These are phyloP conservation scores for Pleurotus ostreatus DNA, from an alignment of 768 basidiomycete species.

Conservation along the genomic window DNA sequence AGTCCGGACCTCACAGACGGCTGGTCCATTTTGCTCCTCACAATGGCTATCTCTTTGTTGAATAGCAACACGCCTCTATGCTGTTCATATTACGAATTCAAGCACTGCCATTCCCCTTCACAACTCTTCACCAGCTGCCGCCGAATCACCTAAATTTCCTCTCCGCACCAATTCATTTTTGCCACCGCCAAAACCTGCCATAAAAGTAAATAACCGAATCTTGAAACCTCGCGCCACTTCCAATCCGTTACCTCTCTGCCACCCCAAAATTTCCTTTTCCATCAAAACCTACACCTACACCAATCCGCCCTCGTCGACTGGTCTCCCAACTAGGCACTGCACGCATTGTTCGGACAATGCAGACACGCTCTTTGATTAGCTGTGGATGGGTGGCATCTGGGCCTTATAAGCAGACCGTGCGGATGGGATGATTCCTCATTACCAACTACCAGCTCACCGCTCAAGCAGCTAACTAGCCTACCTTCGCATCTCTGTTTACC, in stretches of 20 bases:
- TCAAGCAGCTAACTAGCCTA: background rate
- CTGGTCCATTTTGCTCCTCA: too few species aligned
- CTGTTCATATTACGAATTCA: too few species aligned
- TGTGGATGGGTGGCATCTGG: background rate
- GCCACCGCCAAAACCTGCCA: background rate
- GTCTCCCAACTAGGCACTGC: background rate
- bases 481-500: background rate
- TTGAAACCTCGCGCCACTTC: background rate
- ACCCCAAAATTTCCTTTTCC: background rate
- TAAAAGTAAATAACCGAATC: background rate
- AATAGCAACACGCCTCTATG: too few species aligned
- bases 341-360: background rate
- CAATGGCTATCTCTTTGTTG: too few species aligned
- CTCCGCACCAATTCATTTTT: too few species aligned
- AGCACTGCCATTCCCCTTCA: too few species aligned
- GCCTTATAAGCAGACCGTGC: background rate
- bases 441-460: background rate
- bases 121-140: too few species aligned
- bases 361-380: background rate
- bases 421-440: background rate
- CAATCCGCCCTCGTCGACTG: background rate
- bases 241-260: background rate
- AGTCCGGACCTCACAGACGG: too few species aligned
- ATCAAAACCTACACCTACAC: background rate
- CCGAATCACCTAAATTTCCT: too few species aligned